Evolutionary conservation across 805 yeast species (phyloP).

Genomic region (Candida maltosa): DNA sequence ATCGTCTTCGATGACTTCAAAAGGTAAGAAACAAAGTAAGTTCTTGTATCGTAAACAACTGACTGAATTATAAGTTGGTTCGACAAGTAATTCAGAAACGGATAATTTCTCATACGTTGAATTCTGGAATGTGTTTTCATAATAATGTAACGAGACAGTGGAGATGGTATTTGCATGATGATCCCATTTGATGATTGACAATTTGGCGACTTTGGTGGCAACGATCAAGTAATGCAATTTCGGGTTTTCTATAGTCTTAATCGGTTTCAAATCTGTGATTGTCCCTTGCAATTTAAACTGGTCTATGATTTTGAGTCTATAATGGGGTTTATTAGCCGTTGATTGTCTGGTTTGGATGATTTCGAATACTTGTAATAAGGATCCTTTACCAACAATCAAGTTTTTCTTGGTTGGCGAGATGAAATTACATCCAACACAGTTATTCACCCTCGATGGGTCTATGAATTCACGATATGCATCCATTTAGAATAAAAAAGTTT

Average conservation of each 20-base stretch:
- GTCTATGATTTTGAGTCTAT: conserved; percentile 37
- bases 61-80: conserved; percentile 54
- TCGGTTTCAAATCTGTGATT: conserved; percentile 52
- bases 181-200: conserved; percentile 77
- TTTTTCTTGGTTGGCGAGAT: conserved; percentile 45
- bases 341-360: conserved; percentile 23
- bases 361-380: conserved; percentile 61
- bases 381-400: conserved; percentile 67
- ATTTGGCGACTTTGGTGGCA: conserved; percentile 70
- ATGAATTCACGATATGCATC: conserved; percentile 76
- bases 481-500: conserved; percentile 39
- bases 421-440: conserved; percentile 52
- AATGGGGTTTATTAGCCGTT: conserved; percentile 17
- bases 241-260: conserved; percentile 46
- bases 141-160: conserved; percentile 81
- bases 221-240: conserved; percentile 59
- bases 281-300: conserved; percentile 74
- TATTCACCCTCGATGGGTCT: conserved; percentile 72
- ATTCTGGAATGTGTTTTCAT: conserved; percentile 64
- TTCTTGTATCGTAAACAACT: conserved; percentile 64
- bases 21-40: conserved; percentile 68
- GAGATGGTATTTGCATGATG: conserved; percentile 46
- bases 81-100: conserved; percentile 50
- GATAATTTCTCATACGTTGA: conserved; percentile 41
- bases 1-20: conserved; percentile 42